phyloP scores from a whole-genome alignment of 148 eudicot genomes.

The Cornus suecica region DNA sequence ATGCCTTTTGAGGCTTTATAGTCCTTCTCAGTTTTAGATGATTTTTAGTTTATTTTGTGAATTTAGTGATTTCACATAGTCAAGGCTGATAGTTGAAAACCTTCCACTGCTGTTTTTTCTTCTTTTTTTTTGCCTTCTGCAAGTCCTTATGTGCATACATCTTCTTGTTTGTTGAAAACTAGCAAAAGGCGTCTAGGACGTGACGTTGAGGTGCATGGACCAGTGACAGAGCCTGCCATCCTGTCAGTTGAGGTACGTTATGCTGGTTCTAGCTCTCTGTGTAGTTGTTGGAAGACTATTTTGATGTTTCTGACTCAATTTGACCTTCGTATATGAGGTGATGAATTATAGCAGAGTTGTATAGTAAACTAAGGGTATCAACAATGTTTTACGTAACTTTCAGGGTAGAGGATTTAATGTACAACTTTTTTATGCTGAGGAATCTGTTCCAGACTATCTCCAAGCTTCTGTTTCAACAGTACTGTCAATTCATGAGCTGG shows the following conservation, averaged over 20 bases:
- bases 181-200: slow-evolving; percentile 55
- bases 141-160: background rate
- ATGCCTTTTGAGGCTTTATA: background rate
- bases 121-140: background rate
- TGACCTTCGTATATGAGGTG: background rate
- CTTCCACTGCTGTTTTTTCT: background rate
- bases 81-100: background rate
- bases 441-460: slow-evolving; percentile 90
- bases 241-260: slow-evolving; percentile 85
- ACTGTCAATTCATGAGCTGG: slow-evolving; percentile 78
- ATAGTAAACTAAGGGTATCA: background rate
- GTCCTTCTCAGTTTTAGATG: background rate
- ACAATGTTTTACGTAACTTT: slow-evolving; percentile 15
- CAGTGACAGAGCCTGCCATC: slow-evolving; percentile 77
- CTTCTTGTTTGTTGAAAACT: slow-evolving; percentile 10
- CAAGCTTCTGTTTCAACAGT: slow-evolving; percentile 92
- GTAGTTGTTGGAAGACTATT: slow-evolving; percentile 1
- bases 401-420: slow-evolving; percentile 97
- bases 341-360: background rate
- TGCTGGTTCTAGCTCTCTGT: slow-evolving; percentile 2
- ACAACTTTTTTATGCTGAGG: slow-evolving; percentile 68
- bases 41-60: background rate
- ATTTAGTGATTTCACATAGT: background rate
- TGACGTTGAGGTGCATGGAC: slow-evolving; percentile 45
- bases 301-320: background rate